Evolutionary conservation across 2,329 filamentous ascomycete genomes (phyloP), one percentile per base, ranked within the genome.

Genomic region (Fusarium sp.): DNA sequence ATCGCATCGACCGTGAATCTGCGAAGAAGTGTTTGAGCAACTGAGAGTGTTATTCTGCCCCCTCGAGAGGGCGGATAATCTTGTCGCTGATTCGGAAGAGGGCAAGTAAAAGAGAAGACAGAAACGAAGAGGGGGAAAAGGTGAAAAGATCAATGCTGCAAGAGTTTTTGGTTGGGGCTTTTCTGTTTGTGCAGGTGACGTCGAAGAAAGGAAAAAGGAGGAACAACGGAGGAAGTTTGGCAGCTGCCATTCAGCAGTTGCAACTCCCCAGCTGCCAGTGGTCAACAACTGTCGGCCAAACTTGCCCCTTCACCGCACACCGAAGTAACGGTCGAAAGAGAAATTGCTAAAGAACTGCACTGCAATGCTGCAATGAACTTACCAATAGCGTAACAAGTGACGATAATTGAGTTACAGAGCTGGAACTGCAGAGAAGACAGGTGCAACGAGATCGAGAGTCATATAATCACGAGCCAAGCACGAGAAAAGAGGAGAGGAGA

Each of bases 1-100:
- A 47, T 62, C 46, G 55, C 30, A 62, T 53, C 53, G 57, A 46
- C 56, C 48, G 68, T 71, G 68, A 70, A 69, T 65, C 43, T 58
- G 27, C 54, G 55, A 38, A 47, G 49, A 62, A 62, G n/a, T 24
- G 40, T 43, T 41, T 7, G 11, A 47, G 49, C 53, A 41, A 20
- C 52, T 24, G 57, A 46, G 57, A 47, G 46, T 54, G 40, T 52
- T 34, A 30, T 24, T 67, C 32, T 38, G 38, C 46, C 56, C 24
- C 32, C 30, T 45, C 8, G 22, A 30, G 40, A 61, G 43, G 49
- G 43, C 43, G 43, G 44, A 53, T 41, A 49, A 52, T 45, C 22
- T 67, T 57, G 20, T 25, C 13, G 16, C 51, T 22, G 40, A 45
- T 46, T 65, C 27, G 38, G 16, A 47, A 43, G 24, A 29, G 46